Percentiles rank a stretch among this genome's conserved stretches.
phyloP scores from a whole-genome alignment of 352 stramenopile genomes.

The Thraustotheca clavata region DNA sequence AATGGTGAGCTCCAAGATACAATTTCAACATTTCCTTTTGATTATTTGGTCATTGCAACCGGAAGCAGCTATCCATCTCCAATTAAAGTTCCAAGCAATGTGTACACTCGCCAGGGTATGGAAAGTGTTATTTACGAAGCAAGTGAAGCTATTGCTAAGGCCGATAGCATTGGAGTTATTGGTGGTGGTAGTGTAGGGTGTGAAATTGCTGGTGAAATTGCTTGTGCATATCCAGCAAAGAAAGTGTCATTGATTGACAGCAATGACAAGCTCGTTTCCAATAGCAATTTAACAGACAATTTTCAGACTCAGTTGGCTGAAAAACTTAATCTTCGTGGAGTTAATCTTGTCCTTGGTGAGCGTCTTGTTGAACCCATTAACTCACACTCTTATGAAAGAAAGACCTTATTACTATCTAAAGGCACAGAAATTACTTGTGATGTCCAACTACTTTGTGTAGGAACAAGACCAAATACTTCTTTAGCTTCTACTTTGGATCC shows the following conservation, averaged over 20 bases:
- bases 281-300: slow-evolving; percentile 22
- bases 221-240: slow-evolving; percentile 28
- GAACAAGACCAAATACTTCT: slow-evolving; percentile 22
- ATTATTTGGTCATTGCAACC: slow-evolving; percentile 50
- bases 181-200: slow-evolving; percentile 31
- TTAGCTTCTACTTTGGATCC: slow-evolving; percentile 12
- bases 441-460: slow-evolving; percentile 30
- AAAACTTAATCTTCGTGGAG: slow-evolving; percentile 21
- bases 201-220: slow-evolving; percentile 32
- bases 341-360: slow-evolving; percentile 29
- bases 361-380: slow-evolving; percentile 23
- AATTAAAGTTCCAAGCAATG: slow-evolving; percentile 29
- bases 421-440: slow-evolving; percentile 29
- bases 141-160: slow-evolving; percentile 23
- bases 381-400: slow-evolving; percentile 24
- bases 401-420: slow-evolving; percentile 26
- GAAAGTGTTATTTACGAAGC: slow-evolving; percentile 26
- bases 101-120: slow-evolving; percentile 24
- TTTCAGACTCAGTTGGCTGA: slow-evolving; percentile 22
- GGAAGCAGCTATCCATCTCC: slow-evolving; percentile 46
- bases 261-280: slow-evolving; percentile 23
- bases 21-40: slow-evolving; percentile 26
- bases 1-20: slow-evolving; percentile 25
- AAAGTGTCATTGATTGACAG: slow-evolving; percentile 29
- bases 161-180: slow-evolving; percentile 27